phyloP scores from a whole-genome alignment of 2,329 filamentous ascomycete species.

The Dryadomyces quercivorus region DNA sequence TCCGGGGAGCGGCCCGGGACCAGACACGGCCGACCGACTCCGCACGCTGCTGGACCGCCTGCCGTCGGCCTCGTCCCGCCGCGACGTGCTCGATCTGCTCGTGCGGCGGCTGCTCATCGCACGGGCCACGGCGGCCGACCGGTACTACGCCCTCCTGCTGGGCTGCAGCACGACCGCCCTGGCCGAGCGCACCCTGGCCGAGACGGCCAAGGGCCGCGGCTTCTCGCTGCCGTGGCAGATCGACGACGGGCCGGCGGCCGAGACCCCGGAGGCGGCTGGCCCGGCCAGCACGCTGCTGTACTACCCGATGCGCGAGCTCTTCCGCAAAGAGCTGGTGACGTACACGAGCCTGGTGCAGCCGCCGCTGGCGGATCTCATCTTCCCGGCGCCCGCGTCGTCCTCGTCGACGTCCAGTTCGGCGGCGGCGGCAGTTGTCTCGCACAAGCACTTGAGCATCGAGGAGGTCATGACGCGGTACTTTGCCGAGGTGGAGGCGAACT shows the following conservation, averaged over 20 bases:
- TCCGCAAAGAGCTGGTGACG: constrained; percentile 63
- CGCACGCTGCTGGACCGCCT: constrained; percentile 45
- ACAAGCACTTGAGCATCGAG: constrained; percentile 77
- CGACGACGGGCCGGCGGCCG: constrained; percentile 50
- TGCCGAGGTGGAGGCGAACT: constrained; percentile 69
- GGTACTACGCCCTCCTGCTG: constrained; percentile 62
- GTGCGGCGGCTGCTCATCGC: constrained; percentile 59
- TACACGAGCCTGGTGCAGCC: constrained; percentile 47
- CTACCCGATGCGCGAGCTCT: constrained; percentile 74
- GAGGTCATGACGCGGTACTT: constrained; percentile 87
- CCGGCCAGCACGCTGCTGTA: constrained; percentile 35
- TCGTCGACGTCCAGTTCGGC: constrained; percentile 8
- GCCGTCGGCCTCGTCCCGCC: constrained; percentile 60
- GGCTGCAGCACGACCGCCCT: constrained; percentile 81
- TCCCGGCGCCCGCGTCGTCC: constrained; percentile 18
- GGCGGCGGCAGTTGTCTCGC: constrained; percentile 36
- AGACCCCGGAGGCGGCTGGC: not conserved
- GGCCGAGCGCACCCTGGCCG: constrained; percentile 72
- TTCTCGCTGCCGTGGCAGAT: constrained; percentile 73
- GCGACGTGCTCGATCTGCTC: constrained; percentile 62
- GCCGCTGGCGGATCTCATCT: constrained; percentile 30
- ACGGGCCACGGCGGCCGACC: constrained; percentile 45
- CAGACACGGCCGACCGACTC: constrained; percentile 30
- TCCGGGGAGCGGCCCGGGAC: constrained; percentile 7
- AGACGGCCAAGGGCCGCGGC: constrained; percentile 84